Base-by-base conservation (phyloP, 1,284 basidiomycete species). In the Trichosporon asahii region DNA sequence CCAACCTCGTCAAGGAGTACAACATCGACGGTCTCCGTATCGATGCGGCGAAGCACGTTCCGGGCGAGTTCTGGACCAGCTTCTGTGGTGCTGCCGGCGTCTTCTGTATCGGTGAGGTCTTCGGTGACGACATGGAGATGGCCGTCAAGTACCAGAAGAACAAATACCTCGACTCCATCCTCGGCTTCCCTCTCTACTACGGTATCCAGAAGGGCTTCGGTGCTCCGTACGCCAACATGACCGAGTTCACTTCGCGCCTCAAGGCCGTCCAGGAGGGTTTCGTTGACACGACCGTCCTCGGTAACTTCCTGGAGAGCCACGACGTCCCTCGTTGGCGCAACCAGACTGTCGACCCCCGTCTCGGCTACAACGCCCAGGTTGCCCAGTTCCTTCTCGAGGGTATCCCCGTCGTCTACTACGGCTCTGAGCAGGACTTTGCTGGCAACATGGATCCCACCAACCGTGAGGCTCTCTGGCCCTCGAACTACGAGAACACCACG, bases 231-330 rank as follows among this genome's bases (percentile, higher is more conserved):
- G 82, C 84, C 71, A 92, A 93, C 78, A 87, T 90, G 75, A 86
- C 87, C 14, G 86, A 85, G 0, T 81, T 93, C 67, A 85, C 86
- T 1, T 82, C 87, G 25, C 85, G 87, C 40, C 86, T 91, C 53
- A 87, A 89, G 76, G 75, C 82, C 31, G 84, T 87, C 65, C 90
- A 89, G 78, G 85, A 85, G 68, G 80, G 75, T 11, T 79, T 82
- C 76, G 76, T 79, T 81, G 87, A 88, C 64, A 77, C 85, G 1
- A 85, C 86, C 35, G 76, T 87, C 57, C 85, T 92, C 1, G 91
- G 91, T 2, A 92, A 92, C 76, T 94, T 94, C 83, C 82, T 94
- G 37, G 92, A 93, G 82, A 93, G 93, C 82, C 91, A 93, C 75
- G 91, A 93, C 78, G 74, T 91, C 23, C 88, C 91, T 2, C 87